Percentiles rank a stretch among this genome's conserved stretches.
Evolutionary conservation across 1,284 basidiomycete genomes (phyloP).

Genomic region (Tausonia pullulans): DNA sequence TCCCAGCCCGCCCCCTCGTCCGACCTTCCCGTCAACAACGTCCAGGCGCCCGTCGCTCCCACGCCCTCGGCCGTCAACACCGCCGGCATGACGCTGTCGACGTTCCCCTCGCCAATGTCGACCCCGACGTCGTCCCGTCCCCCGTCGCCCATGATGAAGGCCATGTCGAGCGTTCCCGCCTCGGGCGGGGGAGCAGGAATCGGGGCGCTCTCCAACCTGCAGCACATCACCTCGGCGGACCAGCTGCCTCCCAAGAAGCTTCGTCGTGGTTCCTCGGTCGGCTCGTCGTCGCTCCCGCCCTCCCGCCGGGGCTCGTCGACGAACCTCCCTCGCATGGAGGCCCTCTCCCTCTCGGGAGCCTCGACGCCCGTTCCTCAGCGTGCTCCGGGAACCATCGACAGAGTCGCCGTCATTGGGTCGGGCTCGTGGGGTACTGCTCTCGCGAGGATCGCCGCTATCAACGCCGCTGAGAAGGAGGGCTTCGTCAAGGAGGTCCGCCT

Average conservation of each 20-base stretch:
- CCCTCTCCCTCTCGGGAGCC: not conserved
- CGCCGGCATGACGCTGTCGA: constrained; percentile 12
- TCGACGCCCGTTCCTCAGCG: constrained; percentile 1
- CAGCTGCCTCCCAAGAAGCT: constrained; percentile 7
- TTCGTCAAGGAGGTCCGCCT: constrained; percentile 42
- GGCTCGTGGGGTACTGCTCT: constrained; percentile 46
- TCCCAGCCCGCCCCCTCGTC: not conserved
- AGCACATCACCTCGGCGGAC: constrained; percentile 8
- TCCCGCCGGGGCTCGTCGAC: constrained; percentile 10
- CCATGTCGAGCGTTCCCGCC: not conserved
- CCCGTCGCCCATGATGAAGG: constrained; percentile 12
- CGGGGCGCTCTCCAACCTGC: constrained; percentile 13
- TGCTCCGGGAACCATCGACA: constrained; percentile 23
- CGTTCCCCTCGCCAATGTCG: constrained; percentile 14
- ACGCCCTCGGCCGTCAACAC: not conserved
- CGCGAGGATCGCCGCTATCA: constrained; percentile 45
- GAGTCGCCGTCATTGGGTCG: constrained; percentile 45
- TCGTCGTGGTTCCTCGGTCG: constrained; percentile 15
- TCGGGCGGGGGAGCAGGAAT: too few species aligned
- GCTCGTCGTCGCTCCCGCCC: not conserved
- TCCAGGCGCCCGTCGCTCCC: not conserved
- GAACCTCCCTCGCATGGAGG: constrained; percentile 16
- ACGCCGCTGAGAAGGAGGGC: constrained; percentile 35
- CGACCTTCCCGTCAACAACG: not conserved
- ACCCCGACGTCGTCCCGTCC: constrained; percentile 14